These are phyloP conservation scores for Penicillium macrosclerotiorum DNA, from an alignment of 495 filamentous ascomycete species.

Conservation along the genomic window DNA sequence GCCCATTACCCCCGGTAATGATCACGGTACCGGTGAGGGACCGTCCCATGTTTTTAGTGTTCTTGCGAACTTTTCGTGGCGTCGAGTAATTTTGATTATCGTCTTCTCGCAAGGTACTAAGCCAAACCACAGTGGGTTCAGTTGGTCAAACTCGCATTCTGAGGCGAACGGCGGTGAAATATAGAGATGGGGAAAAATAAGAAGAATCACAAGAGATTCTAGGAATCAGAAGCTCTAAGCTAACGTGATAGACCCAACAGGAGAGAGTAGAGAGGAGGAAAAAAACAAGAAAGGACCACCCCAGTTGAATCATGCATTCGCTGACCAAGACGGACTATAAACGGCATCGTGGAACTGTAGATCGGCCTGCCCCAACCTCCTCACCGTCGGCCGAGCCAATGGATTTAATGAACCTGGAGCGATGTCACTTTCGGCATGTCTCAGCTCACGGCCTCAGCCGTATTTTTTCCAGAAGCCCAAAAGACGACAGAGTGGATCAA, in stretches of 20 bases:
- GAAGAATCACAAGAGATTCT: not conserved
- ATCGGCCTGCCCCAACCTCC: conserved; percentile 2
- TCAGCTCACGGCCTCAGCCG: conserved; percentile 21
- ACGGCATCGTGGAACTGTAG: not conserved
- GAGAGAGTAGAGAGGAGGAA: conserved; percentile 1
- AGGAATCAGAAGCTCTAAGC: not conserved
- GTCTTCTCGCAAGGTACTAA: too few species aligned
- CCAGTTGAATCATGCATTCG: not conserved
- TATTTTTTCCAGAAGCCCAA: conserved; percentile 11
- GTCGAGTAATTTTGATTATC: too few species aligned
- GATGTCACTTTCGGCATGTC: conserved; percentile 19
- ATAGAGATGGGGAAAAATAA: not conserved
- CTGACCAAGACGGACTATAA: conserved; percentile 7
- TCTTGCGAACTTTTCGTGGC: not conserved
- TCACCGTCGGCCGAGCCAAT: conserved; percentile 6
- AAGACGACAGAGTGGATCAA: conserved; percentile 21
- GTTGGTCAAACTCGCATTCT: not conserved
- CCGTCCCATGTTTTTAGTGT: conserved; percentile 30
- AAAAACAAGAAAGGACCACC: not conserved
- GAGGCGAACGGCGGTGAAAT: not conserved
- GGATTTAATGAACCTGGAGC: conserved; percentile 10
- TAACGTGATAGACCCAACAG: not conserved
- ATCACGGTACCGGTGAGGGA: conserved; percentile 41
- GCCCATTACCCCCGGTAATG: conserved; percentile 42
- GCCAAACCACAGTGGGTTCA: too few species aligned